phyloP scores from a whole-genome alignment of 202 grass and related monocot genomes.

The Panicum virgatum region DNA sequence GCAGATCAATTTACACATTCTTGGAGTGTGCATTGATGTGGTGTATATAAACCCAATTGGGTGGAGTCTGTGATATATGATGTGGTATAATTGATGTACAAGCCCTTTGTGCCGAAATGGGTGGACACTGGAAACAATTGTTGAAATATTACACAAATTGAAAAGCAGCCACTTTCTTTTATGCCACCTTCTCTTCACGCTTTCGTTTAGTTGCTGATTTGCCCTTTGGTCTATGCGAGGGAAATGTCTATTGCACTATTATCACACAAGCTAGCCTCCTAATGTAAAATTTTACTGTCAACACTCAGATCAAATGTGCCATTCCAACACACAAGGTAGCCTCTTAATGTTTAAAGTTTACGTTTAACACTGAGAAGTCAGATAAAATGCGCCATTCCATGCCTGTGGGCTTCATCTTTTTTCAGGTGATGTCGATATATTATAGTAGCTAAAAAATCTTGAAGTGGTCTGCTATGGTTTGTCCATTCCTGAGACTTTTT shows the following conservation, averaged over 20 bases:
- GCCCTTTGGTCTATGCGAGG: background rate
- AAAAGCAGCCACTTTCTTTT: background rate
- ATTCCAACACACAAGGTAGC: background rate
- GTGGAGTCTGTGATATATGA: conserved; percentile 9
- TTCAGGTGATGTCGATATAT: background rate
- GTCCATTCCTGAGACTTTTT: background rate
- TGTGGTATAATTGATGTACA: conserved; percentile 22
- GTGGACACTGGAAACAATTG: background rate
- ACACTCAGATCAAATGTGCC: background rate
- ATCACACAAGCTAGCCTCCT: background rate
- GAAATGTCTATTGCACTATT: background rate
- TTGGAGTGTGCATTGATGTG: conserved; percentile 11
- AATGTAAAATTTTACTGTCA: background rate
- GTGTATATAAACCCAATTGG: conserved; percentile 32
- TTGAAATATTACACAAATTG: conserved; percentile 1
- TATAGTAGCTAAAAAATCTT: background rate
- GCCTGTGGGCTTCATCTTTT: background rate
- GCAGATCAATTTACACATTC: conserved; percentile 1
- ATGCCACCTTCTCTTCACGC: background rate
- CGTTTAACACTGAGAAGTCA: too few species aligned
- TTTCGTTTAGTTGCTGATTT: background rate
- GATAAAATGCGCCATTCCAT: background rate
- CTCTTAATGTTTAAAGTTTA: too few species aligned
- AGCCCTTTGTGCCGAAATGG: background rate
- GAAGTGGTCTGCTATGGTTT: background rate